phyloP scores from a whole-genome alignment of 2,329 filamentous ascomycete genomes.

The Penicillium palitans region DNA sequence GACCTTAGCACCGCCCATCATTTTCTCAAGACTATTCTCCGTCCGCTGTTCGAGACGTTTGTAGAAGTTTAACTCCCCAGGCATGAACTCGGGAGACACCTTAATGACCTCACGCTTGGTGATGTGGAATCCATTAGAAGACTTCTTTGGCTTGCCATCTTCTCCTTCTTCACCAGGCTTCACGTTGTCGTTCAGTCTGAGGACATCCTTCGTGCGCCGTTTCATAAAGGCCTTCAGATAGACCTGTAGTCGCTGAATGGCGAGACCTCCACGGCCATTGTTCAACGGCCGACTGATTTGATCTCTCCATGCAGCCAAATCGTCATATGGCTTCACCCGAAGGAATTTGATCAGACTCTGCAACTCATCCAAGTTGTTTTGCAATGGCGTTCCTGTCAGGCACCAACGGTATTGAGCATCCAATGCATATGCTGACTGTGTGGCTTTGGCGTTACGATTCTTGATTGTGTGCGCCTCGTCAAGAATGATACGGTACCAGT shows the following conservation, averaged over 20 bases:
- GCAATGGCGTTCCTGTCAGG: slow-evolving; percentile 92
- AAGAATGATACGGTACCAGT: slow-evolving; percentile 94
- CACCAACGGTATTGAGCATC: slow-evolving; percentile 92
- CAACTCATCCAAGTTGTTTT: slow-evolving; percentile 95
- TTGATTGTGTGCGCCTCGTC: slow-evolving; percentile 99
- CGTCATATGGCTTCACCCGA: slow-evolving; percentile 85
- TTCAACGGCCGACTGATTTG: slow-evolving; percentile 89
- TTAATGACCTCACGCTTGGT: slow-evolving; percentile 86
- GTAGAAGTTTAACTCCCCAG: slow-evolving; percentile 82
- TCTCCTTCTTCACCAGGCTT: slow-evolving; percentile 65
- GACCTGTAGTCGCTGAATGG: slow-evolving; percentile 80
- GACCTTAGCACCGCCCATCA: slow-evolving; percentile 77
- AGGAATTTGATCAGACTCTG: slow-evolving; percentile 93
- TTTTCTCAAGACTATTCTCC: slow-evolving; percentile 79
- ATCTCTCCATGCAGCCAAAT: slow-evolving; percentile 83
- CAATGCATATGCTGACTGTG: slow-evolving; percentile 85
- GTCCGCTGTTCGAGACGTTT: slow-evolving; percentile 78
- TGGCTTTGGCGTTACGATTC: slow-evolving; percentile 93
- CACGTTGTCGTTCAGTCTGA: slow-evolving; percentile 81
- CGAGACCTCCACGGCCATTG: slow-evolving; percentile 82
- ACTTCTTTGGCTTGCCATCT: slow-evolving; percentile 50
- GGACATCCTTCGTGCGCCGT: slow-evolving; percentile 93
- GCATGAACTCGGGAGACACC: slow-evolving; percentile 73
- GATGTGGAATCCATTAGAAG: slow-evolving; percentile 76
- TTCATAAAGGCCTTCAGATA: slow-evolving; percentile 96